A percentile compares a stretch with the other conserved stretches of the same genome.
Conservation (phyloP, 2,329 filamentous ascomycete genomes). For the Coniochaeta hoffmannii region DNA sequence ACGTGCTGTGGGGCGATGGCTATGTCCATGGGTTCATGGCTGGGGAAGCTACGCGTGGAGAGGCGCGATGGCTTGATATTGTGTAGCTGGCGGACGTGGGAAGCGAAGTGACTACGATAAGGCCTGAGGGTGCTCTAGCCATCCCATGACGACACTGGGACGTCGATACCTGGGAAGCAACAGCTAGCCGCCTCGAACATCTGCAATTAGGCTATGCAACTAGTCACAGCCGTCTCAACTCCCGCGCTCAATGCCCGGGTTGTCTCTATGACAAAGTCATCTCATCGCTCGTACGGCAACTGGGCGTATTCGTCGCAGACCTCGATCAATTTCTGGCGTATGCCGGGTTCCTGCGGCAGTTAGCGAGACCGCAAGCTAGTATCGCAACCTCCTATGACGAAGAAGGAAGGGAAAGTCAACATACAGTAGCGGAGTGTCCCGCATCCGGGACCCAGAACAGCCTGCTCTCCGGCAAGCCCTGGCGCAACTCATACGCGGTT, state of each 20-base stretch:
- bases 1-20: no score
- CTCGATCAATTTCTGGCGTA: slow-evolving; percentile 3
- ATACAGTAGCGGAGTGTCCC: slow-evolving; percentile 19
- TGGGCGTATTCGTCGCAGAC: slow-evolving; percentile 7
- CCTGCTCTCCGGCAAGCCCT: slow-evolving; percentile 23
- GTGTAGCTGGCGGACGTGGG: no score
- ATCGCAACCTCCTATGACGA: background rate
- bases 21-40: no score
- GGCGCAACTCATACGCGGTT: slow-evolving; percentile 17
- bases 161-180: no score
- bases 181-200: no score
- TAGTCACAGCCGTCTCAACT: no score
- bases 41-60: no score
- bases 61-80: no score
- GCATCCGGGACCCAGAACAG: slow-evolving; percentile 23
- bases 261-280: background rate
- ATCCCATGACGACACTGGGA: no score
- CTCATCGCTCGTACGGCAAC: background rate
- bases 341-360: slow-evolving; percentile 6
- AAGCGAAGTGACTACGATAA: no score
- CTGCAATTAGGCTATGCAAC: no score
- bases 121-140: no score
- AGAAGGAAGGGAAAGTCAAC: background rate
- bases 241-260: background rate
- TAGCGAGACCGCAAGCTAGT: background rate